These are phyloP conservation scores for Mycena sanguinolenta DNA, from an alignment of 768 basidiomycete species.

Conservation along the genomic window DNA sequence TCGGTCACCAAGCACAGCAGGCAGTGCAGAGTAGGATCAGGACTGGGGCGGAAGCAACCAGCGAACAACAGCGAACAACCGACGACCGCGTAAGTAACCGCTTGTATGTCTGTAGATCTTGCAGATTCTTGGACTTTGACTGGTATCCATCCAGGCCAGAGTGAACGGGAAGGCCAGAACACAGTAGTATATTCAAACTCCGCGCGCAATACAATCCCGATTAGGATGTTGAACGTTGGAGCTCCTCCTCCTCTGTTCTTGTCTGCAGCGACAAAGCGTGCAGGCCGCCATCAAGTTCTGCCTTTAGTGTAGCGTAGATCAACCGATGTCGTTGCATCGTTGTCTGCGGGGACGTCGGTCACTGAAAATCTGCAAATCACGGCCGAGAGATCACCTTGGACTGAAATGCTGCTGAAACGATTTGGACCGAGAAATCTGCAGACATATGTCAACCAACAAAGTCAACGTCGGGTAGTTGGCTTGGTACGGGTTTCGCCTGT, in stretches of 20 bases:
- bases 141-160: slow-evolving; percentile 13
- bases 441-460: slow-evolving; percentile 30
- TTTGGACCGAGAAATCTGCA: slow-evolving; percentile 81
- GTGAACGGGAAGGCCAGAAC: not conserved
- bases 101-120: slow-evolving; percentile 15
- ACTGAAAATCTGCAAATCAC: slow-evolving; percentile 26
- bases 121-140: slow-evolving; percentile 22
- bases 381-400: slow-evolving; percentile 68
- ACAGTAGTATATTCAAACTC: slow-evolving; percentile 20
- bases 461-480: slow-evolving; percentile 16
- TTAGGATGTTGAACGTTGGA: not conserved
- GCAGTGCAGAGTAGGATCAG: slow-evolving; percentile 37
- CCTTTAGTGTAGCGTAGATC: slow-evolving; percentile 78
- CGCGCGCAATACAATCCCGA: not conserved
- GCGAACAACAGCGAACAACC: slow-evolving; percentile 16
- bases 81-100: slow-evolving; percentile 29
- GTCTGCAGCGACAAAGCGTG: slow-evolving; percentile 86
- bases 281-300: slow-evolving; percentile 78
- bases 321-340: slow-evolving; percentile 87
- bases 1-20: slow-evolving; percentile 28
- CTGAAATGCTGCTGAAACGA: slow-evolving; percentile 79
- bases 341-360: slow-evolving; percentile 55
- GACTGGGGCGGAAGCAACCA: slow-evolving; percentile 34
- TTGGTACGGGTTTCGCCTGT: slow-evolving; percentile 85
- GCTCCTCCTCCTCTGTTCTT: slow-evolving; percentile 70